phyloP scores from a whole-genome alignment of 371 early-diverging fungal genomes.

The Apophysomyces variabilis region DNA sequence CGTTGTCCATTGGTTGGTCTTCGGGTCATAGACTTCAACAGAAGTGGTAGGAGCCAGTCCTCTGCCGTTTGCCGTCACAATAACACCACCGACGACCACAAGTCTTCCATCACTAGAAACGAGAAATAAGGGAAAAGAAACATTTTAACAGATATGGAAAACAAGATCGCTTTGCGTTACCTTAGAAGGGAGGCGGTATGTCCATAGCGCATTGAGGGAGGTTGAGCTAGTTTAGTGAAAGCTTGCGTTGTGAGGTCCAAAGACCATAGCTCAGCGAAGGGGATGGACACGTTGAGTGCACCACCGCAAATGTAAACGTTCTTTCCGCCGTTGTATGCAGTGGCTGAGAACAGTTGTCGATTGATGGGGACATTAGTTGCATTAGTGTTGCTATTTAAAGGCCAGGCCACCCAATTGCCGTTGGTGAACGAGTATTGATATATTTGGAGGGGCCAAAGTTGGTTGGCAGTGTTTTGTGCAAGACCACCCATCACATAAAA shows the following conservation, averaged over 20 bases:
- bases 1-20: conserved; percentile 28
- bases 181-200: conserved; percentile 45
- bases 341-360: conserved; percentile 30
- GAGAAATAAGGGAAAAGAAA: conserved; percentile 17
- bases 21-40: conserved; percentile 35
- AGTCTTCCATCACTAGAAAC: conserved; percentile 39
- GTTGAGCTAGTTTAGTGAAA: conserved; percentile 21
- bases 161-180: conserved; percentile 24
- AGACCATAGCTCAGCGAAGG: conserved; percentile 32
- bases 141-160: conserved; percentile 9
- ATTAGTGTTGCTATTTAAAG: conserved; percentile 12
- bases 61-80: neutral
- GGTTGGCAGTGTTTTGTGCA: neutral
- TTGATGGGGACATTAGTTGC: conserved; percentile 21
- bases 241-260: conserved; percentile 27
- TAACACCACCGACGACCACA: conserved; percentile 48
- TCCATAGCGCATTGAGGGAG: conserved; percentile 29
- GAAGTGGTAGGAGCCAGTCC: conserved; percentile 24
- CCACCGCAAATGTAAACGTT: conserved; percentile 43
- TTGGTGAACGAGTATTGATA: conserved; percentile 23
- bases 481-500: conserved; percentile 25
- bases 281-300: conserved; percentile 11
- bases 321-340: conserved; percentile 19
- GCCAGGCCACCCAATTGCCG: conserved; percentile 21
- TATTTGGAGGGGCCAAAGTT: conserved; percentile 21